Percentiles rank a stretch among this genome's conserved stretches.
phyloP scores from a whole-genome alignment of 192 early-diverging fungal species.

The Backusella psychrophila region DNA sequence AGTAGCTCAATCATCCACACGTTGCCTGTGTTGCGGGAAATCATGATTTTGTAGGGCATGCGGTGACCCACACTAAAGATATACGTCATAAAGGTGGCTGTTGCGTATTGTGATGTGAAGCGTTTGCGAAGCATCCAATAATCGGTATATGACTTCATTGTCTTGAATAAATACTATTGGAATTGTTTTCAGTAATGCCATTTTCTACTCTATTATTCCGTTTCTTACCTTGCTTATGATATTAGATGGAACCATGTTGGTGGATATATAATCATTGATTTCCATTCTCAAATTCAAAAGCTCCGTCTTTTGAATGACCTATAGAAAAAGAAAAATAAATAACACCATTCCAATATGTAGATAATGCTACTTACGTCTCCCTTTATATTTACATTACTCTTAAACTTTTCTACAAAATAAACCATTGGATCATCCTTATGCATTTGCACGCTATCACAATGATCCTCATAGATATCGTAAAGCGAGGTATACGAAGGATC shows the following conservation, averaged over 20 bases:
- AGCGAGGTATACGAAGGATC: constrained; percentile 86
- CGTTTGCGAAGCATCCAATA: constrained; percentile 94
- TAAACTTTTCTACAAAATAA: constrained; percentile 76
- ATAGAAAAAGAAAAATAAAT: neutral
- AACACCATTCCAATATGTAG: neutral
- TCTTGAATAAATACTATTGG: constrained; percentile 64
- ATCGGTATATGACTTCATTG: constrained; percentile 80
- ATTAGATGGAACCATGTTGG: constrained; percentile 82
- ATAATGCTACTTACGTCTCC: constrained; percentile 44
- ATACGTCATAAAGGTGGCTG: constrained; percentile 89
- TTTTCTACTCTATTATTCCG: neutral
- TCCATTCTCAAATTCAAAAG: constrained; percentile 77
- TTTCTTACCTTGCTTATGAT: constrained; percentile 71
- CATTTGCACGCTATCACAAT: constrained; percentile 70
- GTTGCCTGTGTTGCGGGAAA: constrained; percentile 83
- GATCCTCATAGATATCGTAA: constrained; percentile 93
- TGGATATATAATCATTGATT: constrained; percentile 84
- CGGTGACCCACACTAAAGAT: constrained; percentile 87
- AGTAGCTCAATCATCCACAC: constrained; percentile 86
- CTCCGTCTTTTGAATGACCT: constrained; percentile 56
- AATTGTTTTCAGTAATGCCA: neutral
- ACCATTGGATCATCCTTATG: constrained; percentile 89
- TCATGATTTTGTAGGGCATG: constrained; percentile 83
- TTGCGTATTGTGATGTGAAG: constrained; percentile 89
- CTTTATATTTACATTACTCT: constrained; percentile 57